Base-by-base conservation (phyloP, 371 early-diverging fungal species). In the Zopfochytrium polystomum region DNA sequence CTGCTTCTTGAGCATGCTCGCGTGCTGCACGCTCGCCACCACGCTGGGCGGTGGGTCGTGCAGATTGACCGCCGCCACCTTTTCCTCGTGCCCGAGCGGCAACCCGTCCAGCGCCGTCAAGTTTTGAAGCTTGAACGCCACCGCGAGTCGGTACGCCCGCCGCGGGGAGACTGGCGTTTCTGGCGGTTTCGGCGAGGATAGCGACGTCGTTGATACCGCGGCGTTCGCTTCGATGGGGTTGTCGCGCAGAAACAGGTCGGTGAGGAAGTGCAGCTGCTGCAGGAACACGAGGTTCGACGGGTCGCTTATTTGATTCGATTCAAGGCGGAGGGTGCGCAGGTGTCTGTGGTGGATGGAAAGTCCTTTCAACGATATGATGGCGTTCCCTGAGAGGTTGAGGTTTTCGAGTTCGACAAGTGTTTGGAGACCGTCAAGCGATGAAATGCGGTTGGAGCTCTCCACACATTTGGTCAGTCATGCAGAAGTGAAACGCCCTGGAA, bases 11-110 rank as follows among this genome's bases (percentile, higher is more conserved):
- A 67, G 45, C 58, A 70, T 33, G 9, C 58, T 62, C 2, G 72
- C 71, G 57, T 80, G 81, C 52, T 71, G 70, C 42, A 77, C 62
- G 33, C 66, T 62, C 13, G 73, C 75, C 1, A 74, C 65, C 6
- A 82, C 79, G 23, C 62, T 53, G 5, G 65, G 54, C 2, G 73
- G 73, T 15, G 82, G 80, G 45, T 65, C 60, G 66, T 67, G 77
- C 2, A 47, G 27, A 51, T 82, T 79, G 3, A 63, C 43, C 13
- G 80, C 75, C 2, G 77, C 72, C 15, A 80, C 75, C 55, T 80
- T 80, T 60, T 80, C 80, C 50, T 78, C 73, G 15, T 65, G 59
- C 0, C 68, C 58, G 7, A 79, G 64, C 3, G 77, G 74, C n/a
- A 70, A 48, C 3, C 56, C 67, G 58, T 82, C 77, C 22, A 82